Conservation (phyloP, 805 yeast species). For the Candida ulmi region DNA sequence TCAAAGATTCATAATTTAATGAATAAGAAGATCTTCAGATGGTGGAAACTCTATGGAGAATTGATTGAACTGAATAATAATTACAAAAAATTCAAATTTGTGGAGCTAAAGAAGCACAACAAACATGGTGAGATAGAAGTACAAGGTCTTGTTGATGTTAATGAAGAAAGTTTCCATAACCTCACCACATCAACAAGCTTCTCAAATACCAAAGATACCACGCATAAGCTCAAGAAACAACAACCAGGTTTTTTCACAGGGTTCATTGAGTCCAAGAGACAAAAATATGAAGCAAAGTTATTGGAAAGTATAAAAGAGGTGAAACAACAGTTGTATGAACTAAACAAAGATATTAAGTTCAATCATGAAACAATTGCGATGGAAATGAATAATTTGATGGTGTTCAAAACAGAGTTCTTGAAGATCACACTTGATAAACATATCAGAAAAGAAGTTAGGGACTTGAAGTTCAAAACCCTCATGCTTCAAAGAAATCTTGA, state of each 20-base stretch:
- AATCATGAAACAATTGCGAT: slow-evolving; percentile 62
- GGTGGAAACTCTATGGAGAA: slow-evolving; percentile 43
- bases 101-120: slow-evolving; percentile 11
- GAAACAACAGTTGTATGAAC: slow-evolving; percentile 33
- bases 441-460: slow-evolving; percentile 24
- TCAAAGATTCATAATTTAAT: slow-evolving; percentile 28
- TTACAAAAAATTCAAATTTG: slow-evolving; percentile 24
- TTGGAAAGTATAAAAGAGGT: slow-evolving; percentile 34
- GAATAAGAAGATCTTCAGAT: slow-evolving; percentile 29
- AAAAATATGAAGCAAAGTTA: slow-evolving; percentile 40
- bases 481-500: slow-evolving; percentile 19
- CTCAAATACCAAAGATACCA: slow-evolving; percentile 2
- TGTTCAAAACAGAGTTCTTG: slow-evolving; percentile 40
- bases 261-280: slow-evolving; percentile 48
- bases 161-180: slow-evolving; percentile 19
- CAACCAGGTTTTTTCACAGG: slow-evolving; percentile 25
- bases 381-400: slow-evolving; percentile 54
- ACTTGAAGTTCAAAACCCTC: slow-evolving; percentile 18
- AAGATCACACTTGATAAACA: slow-evolving; percentile 31
- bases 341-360: slow-evolving; percentile 41
- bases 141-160: slow-evolving; percentile 20
- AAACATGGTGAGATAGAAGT: slow-evolving; percentile 8
- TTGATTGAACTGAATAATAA: slow-evolving; percentile 29
- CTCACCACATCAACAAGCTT: slow-evolving; percentile 19
- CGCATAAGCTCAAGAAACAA: slow-evolving; percentile 8